Evolutionary conservation across 73 alveolate species (phyloP), one percentile per base, ranked within the genome.

Genomic region (Stentor coeruleus): DNA sequence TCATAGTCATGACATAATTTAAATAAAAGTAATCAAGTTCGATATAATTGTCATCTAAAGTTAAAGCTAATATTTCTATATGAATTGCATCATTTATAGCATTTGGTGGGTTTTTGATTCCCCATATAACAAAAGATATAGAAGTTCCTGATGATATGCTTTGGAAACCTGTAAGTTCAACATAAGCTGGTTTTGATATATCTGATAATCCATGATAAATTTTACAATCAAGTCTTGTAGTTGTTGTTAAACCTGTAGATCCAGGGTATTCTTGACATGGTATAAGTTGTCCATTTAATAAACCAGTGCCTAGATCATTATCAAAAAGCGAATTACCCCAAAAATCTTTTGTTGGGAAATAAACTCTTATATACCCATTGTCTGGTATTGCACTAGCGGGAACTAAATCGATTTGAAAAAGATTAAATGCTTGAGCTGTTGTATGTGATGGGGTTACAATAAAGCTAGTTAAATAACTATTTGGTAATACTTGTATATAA

Each of bases 261-360:
- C 59, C 41, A 0, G 59, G 74, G 2, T 1, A 36, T 39, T 31
- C 35, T 39, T 40, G 74, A 75, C 83, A 75, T 37, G 83, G 38
- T 37, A 75, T 75, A 14, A 26, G 6, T 35, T 40, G 80, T 26
- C 72, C 72, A 75, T 75, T 36, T 75, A 30, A 14, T 1, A 75
- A 28, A 37, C 83, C 83, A 75, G 83, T 75, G 0, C 83, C 83
- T 6, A 75, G 38, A 38, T 75, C 83, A 40, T 75, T 35, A 1
- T 31, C 83, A 75, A 75, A 75, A n/a, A 75, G 38, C 14, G 36
- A 6, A 75, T 75, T 31, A 1, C 83, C 72, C 83, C 83, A 75
- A 66, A 14, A 66, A 2, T 66, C 79, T 66, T 20, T 31, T n/a
- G 83, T 75, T 38, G 83, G 83, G 38, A 75, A 75, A 39, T 75